Percentiles rank a stretch among this genome's conserved stretches.
phyloP scores from a whole-genome alignment of 768 basidiomycete species.

The Lactifluus subvellereus region DNA sequence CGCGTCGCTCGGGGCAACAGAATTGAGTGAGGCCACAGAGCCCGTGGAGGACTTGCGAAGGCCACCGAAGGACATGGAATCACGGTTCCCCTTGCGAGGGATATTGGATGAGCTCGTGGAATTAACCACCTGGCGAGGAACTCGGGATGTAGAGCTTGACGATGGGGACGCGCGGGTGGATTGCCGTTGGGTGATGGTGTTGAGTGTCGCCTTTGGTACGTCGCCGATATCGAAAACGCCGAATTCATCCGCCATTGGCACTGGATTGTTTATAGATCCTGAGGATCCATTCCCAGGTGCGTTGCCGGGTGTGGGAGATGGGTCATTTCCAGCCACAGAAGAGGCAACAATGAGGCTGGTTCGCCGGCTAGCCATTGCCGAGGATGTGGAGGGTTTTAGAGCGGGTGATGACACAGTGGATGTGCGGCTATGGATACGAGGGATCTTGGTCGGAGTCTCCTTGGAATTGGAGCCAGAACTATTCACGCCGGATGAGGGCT shows the following conservation, averaged over 20 bases:
- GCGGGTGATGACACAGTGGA: slow-evolving; percentile 72
- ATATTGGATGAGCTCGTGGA: slow-evolving; percentile 40
- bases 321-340: slow-evolving; percentile 51
- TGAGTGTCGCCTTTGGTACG: slow-evolving; percentile 41
- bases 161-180: slow-evolving; percentile 65
- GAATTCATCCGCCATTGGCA: slow-evolving; percentile 55
- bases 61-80: slow-evolving; percentile 72
- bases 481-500: slow-evolving; percentile 49
- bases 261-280: slow-evolving; percentile 21
- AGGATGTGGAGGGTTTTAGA: slow-evolving; percentile 45
- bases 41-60: slow-evolving; percentile 79
- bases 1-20: slow-evolving; percentile 38
- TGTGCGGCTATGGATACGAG: slow-evolving; percentile 82
- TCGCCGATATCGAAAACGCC: slow-evolving; percentile 70
- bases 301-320: slow-evolving; percentile 50
- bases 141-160: slow-evolving; percentile 47
- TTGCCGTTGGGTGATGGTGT: slow-evolving; percentile 41
- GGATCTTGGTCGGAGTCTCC: slow-evolving; percentile 90
- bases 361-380: slow-evolving; percentile 48
- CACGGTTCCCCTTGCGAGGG: slow-evolving; percentile 65
- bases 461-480: slow-evolving; percentile 51
- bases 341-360: slow-evolving; percentile 53
- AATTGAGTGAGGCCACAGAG: slow-evolving; percentile 65
- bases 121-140: slow-evolving; percentile 57
- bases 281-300: slow-evolving; percentile 29